These are phyloP conservation scores for Iris macrosiphon DNA, from an alignment of 106 monocot genomes.

Conservation along the genomic window DNA sequence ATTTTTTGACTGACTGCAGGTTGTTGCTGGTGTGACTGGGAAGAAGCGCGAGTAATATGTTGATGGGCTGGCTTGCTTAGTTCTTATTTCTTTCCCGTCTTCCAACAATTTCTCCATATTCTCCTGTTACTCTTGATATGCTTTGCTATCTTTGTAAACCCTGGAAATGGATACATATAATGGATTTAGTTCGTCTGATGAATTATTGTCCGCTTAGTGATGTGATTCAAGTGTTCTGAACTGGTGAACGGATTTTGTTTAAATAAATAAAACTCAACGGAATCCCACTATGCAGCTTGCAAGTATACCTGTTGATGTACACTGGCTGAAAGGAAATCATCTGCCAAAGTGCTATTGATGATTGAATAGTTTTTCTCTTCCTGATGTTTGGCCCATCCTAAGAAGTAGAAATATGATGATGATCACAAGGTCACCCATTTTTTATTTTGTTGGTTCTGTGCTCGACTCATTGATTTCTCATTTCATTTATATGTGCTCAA, in stretches of 20 bases:
- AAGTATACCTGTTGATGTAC: too few relatives aligned
- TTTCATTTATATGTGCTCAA: too few relatives aligned
- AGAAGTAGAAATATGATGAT: too few relatives aligned
- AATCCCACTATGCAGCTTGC: too few relatives aligned
- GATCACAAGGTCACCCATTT: too few relatives aligned
- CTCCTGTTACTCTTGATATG: neutral
- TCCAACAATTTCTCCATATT: neutral
- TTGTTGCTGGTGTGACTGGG: conserved; percentile 12
- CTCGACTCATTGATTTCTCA: too few relatives aligned
- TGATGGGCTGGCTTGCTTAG: neutral
- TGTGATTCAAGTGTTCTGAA: neutral
- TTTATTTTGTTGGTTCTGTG: too few relatives aligned
- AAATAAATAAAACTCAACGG: conserved; percentile 1
- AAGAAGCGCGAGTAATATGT: conserved; percentile 1
- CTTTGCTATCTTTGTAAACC: neutral
- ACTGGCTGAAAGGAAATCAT: too few relatives aligned
- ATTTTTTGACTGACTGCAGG: neutral
- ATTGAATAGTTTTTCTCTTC: too few relatives aligned
- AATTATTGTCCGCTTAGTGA: neutral
- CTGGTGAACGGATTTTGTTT: neutral
- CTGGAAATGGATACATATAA: neutral
- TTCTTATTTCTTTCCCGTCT: neutral
- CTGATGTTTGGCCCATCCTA: too few relatives aligned
- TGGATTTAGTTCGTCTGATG: neutral
- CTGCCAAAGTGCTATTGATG: too few relatives aligned